Conservation (phyloP, 2,329 filamentous ascomycete genomes). For the Colletotrichum limetticola region DNA sequence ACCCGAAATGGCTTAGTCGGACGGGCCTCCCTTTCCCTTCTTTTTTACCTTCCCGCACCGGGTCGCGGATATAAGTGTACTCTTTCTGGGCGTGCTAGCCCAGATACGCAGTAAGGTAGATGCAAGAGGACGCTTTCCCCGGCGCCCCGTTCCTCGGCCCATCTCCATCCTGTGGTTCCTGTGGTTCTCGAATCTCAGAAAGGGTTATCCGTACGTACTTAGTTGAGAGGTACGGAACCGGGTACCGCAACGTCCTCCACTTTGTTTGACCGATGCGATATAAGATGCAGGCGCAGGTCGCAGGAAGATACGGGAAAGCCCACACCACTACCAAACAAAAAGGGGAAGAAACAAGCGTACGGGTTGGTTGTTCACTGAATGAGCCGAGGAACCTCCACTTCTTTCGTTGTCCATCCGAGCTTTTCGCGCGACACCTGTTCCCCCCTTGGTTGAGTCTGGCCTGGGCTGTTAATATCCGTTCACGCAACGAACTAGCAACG, state of each 20-base stretch:
- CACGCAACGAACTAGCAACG: too few species aligned
- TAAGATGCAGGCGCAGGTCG: background rate
- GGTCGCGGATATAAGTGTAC: conserved; percentile 8
- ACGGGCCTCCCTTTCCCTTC: conserved; percentile 14
- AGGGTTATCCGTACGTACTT: background rate
- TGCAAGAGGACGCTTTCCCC: conserved; percentile 12
- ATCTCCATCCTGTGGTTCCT: background rate
- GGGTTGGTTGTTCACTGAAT: background rate
- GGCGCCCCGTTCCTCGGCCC: conserved; percentile 20
- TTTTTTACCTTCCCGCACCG: conserved; percentile 19
- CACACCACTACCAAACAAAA: background rate
- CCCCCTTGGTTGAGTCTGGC: background rate
- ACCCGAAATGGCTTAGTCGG: conserved; percentile 26
- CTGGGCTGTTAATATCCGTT: background rate
- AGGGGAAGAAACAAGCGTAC: background rate
- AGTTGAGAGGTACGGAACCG: background rate
- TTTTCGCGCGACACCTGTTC: background rate
- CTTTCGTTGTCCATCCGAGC: background rate
- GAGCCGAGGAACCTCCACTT: background rate
- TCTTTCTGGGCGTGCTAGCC: background rate
- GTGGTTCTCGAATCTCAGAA: background rate
- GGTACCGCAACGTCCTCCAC: background rate
- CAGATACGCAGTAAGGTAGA: background rate
- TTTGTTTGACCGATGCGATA: background rate
- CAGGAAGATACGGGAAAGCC: background rate